A percentile compares a stretch with the other conserved stretches of the same genome.
phyloP scores from a whole-genome alignment of 306 rosid genomes.

The Senna tora region DNA sequence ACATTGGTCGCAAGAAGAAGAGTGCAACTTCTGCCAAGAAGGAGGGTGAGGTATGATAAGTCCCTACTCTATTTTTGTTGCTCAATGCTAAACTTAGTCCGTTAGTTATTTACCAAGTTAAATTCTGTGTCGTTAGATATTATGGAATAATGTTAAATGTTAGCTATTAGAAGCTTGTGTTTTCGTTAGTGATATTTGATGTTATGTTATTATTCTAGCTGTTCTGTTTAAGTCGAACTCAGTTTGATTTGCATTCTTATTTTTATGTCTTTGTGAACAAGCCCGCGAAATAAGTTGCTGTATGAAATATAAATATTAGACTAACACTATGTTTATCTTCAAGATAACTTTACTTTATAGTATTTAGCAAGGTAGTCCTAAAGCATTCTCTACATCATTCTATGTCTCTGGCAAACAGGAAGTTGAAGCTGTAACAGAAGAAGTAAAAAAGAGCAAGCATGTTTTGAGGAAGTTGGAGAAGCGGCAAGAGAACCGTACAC shows the following conservation, averaged over 20 bases:
- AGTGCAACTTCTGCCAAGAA: constrained; percentile 49
- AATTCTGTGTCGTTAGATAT: neutral
- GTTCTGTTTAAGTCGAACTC: too few species aligned
- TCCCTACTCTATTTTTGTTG: neutral
- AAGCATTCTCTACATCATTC: neutral
- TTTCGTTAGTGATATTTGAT: neutral
- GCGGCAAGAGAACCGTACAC: constrained; percentile 50
- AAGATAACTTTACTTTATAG: neutral
- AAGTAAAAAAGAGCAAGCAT: constrained; percentile 61
- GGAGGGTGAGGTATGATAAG: constrained; percentile 59
- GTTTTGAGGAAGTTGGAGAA: constrained; percentile 58
- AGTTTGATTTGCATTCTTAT: too few species aligned
- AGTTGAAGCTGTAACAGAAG: constrained; percentile 56
- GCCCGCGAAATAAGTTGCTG: neutral
- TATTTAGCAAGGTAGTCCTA: neutral
- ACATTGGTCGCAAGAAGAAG: constrained; percentile 70
- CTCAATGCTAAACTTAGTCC: neutral
- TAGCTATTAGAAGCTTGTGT: neutral
- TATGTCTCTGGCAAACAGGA: constrained; percentile 35
- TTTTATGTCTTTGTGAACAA: neutral
- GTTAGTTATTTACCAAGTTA: neutral
- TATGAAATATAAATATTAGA: neutral
- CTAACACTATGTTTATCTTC: neutral
- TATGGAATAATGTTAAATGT: neutral
- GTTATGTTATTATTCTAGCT: neutral